phyloP scores from a whole-genome alignment of 164 flowering plant genomes.

The Cinnamomum micranthum region DNA sequence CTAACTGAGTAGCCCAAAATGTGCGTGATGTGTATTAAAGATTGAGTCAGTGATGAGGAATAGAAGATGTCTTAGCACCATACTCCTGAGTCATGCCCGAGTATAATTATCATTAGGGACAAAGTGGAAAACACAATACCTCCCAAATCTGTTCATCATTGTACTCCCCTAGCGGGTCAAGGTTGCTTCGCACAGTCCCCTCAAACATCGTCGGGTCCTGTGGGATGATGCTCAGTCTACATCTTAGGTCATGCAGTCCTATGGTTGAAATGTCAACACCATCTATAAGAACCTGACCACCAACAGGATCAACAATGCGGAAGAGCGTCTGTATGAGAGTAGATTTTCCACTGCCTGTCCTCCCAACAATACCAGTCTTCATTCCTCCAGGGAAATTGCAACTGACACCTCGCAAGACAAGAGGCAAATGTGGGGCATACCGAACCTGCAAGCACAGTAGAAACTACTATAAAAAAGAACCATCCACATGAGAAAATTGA shows the following conservation, averaged over 20 bases:
- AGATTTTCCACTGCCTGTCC: constrained; percentile 86
- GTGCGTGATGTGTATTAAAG: background rate
- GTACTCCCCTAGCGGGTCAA: constrained; percentile 79
- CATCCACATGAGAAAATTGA: background rate
- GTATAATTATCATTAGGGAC: background rate
- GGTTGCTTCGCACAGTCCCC: constrained; percentile 67
- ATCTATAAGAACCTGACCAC: constrained; percentile 57
- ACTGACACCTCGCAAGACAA: constrained; percentile 63
- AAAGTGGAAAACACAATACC: constrained; percentile 28
- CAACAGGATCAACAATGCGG: constrained; percentile 66
- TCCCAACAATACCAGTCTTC: constrained; percentile 78
- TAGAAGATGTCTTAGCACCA: too few relatives aligned
- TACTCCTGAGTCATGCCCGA: background rate
- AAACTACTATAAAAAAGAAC: background rate
- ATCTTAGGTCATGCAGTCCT: constrained; percentile 75
- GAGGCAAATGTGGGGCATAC: constrained; percentile 79
- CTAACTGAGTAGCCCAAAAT: too few relatives aligned
- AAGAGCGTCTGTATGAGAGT: constrained; percentile 80
- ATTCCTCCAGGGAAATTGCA: constrained; percentile 67
- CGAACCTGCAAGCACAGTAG: constrained; percentile 41
- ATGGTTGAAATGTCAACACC: constrained; percentile 52
- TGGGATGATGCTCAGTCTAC: constrained; percentile 73
- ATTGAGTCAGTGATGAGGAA: too few relatives aligned
- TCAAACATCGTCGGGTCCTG: constrained; percentile 95
- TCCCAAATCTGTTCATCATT: constrained; percentile 78